Evolutionary conservation across 2,329 filamentous ascomycete species (phyloP).

Genomic region (Penicillium rolfsii): DNA sequence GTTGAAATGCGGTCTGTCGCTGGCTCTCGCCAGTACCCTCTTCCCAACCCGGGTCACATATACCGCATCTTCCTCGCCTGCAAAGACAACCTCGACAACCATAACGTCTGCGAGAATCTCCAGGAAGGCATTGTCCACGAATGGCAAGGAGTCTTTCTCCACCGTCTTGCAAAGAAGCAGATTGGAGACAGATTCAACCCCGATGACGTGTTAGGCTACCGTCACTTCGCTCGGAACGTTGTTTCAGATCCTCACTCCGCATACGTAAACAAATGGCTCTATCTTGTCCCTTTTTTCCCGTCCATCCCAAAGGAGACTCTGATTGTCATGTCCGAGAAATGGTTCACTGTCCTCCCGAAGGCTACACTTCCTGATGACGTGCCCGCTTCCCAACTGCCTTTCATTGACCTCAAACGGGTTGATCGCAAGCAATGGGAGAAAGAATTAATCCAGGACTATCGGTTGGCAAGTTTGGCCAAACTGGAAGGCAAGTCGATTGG

Average conservation of each 20-base stretch:
- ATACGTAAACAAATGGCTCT: constrained; percentile 38
- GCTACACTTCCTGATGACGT: constrained; percentile 19
- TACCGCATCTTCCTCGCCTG: constrained; percentile 39
- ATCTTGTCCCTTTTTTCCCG: constrained; percentile 35
- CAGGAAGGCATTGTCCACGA: constrained; percentile 33
- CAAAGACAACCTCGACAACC: constrained; percentile 38
- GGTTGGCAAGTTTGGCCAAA: constrained; percentile 38
- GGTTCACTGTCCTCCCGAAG: constrained; percentile 33
- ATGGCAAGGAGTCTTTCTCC: constrained; percentile 37
- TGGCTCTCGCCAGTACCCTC: constrained; percentile 23
- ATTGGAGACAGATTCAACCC: constrained; percentile 16
- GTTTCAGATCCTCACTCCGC: constrained; percentile 26
- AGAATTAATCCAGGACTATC: constrained; percentile 36
- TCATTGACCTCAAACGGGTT: constrained; percentile 26
- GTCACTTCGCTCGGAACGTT: constrained; percentile 31
- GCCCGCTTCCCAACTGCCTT: constrained; percentile 29
- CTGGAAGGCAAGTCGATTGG: constrained; percentile 42
- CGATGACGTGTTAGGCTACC: constrained; percentile 37
- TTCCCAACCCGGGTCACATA: constrained; percentile 42
- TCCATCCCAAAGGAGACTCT: constrained; percentile 36
- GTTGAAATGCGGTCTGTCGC: constrained; percentile 27
- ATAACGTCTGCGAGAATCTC: constrained; percentile 31
- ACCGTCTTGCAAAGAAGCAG: constrained; percentile 26
- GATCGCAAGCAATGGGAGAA: constrained; percentile 28
- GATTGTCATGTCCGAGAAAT: constrained; percentile 41